Conservation (phyloP, 2,329 filamentous ascomycete species). For the Pseudohalonectria lignicola region DNA sequence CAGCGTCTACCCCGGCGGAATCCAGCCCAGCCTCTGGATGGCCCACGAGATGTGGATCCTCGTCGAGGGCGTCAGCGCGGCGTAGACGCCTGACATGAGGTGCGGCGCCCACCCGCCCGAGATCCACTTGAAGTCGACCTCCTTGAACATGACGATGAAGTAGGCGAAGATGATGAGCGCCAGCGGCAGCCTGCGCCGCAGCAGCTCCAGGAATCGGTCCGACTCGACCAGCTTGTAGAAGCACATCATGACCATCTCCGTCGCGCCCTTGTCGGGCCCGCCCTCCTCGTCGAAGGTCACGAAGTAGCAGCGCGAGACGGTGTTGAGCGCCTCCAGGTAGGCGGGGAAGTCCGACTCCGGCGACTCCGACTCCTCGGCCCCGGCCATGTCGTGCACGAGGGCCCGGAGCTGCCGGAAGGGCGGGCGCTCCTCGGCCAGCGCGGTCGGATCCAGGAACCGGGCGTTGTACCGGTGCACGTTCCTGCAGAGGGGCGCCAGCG, state of each 20-base stretch:
- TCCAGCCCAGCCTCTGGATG: constrained; percentile 2
- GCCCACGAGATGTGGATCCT: constrained; percentile 2
- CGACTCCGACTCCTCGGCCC: not conserved
- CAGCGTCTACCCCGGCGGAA: constrained; percentile 1
- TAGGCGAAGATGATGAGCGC: constrained; percentile 2
- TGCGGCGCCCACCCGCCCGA: constrained; percentile 2
- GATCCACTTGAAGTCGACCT: constrained; percentile 2
- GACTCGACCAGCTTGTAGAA: not conserved
- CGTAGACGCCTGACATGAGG: not conserved
- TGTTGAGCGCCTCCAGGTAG: not conserved
- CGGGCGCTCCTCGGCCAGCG: not conserved
- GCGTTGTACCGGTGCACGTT: not conserved
- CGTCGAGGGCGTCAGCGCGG: not conserved
- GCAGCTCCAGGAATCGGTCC: not conserved
- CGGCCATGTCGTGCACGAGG: not conserved
- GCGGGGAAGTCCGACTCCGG: not conserved
- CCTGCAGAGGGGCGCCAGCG: not conserved
- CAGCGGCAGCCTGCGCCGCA: not conserved
- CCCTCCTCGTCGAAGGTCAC: not conserved
- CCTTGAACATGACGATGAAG: constrained; percentile 1
- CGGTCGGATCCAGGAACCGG: not conserved
- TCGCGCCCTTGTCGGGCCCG: not conserved
- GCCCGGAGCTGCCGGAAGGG: not conserved
- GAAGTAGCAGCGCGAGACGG: constrained; percentile 1
- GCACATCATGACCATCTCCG: not conserved